A percentile compares a stretch with the other conserved stretches of the same genome.
Evolutionary conservation across 495 filamentous ascomycete species (phyloP).

Genomic region (Aspergillus bridgeri): DNA sequence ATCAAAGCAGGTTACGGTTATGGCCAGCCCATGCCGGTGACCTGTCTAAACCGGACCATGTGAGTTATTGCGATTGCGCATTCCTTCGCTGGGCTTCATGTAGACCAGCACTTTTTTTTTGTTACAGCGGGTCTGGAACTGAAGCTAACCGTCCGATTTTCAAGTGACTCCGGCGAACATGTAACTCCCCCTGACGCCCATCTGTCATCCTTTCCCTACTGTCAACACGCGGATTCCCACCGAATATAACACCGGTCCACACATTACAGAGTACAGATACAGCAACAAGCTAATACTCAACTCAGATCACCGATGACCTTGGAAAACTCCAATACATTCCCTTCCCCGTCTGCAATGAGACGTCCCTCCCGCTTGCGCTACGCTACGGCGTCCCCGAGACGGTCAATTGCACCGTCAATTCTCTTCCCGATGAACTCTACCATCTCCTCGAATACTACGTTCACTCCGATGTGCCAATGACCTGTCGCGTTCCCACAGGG

Average conservation of each 20-base stretch:
- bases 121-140: neutral
- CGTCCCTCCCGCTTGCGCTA: slow-evolving; percentile 72
- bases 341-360: slow-evolving; percentile 91
- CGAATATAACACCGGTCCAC: neutral
- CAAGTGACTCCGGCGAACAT: slow-evolving; percentile 61
- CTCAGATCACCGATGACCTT: slow-evolving; percentile 70
- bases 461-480: slow-evolving; percentile 89
- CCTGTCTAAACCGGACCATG: slow-evolving; percentile 65
- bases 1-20: slow-evolving; percentile 50
- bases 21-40: slow-evolving; percentile 57
- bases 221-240: neutral
- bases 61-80: slow-evolving; percentile 33
- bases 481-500: slow-evolving; percentile 83
- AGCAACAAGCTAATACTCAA: slow-evolving; percentile 15
- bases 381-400: slow-evolving; percentile 75
- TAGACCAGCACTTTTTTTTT: no score
- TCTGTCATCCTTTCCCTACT: neutral
- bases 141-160: slow-evolving; percentile 15
- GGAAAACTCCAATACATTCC: slow-evolving; percentile 92
- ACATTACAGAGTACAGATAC: slow-evolving; percentile 2
- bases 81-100: no score
- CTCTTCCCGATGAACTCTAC: slow-evolving; percentile 85
- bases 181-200: slow-evolving; percentile 32
- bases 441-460: slow-evolving; percentile 99
- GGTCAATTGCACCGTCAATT: slow-evolving; percentile 86